Evolutionary conservation across 2,329 filamentous ascomycete genomes (phyloP).

Genomic region (Pseudogymnoascus sp.): DNA sequence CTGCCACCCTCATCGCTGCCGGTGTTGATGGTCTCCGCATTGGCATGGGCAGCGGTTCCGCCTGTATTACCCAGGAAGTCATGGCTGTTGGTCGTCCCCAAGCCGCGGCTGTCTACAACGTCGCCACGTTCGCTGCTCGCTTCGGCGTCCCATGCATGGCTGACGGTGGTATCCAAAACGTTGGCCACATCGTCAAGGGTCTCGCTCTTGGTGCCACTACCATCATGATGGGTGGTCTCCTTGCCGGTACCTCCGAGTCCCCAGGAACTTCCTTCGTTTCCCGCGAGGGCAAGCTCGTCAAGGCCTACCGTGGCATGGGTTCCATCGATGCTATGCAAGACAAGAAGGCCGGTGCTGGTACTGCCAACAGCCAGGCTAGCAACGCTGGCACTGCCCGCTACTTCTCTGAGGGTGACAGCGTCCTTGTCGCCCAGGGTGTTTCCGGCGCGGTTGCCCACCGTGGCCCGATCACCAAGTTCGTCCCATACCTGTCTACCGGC

Average conservation of each 20-base stretch:
- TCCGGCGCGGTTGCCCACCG: constrained; percentile 76
- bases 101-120: constrained; percentile 84
- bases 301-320: constrained; percentile 98
- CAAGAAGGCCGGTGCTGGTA: constrained; percentile 77
- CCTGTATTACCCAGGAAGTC: constrained; percentile 98
- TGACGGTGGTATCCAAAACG: constrained; percentile 95
- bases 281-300: constrained; percentile 93
- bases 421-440: constrained; percentile 94
- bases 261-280: constrained; percentile 95
- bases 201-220: constrained; percentile 88
- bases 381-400: constrained; percentile 97
- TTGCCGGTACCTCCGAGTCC: constrained; percentile 95
- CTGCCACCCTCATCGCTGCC: constrained; percentile 81
- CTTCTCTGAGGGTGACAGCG: constrained; percentile 92
- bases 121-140: constrained; percentile 77
- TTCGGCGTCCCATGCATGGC: constrained; percentile 98
- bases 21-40: constrained; percentile 95
- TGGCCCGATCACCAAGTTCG: constrained; percentile 82
- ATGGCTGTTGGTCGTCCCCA: constrained; percentile 98
- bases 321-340: constrained; percentile 99
- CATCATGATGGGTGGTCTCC: constrained; percentile 98
- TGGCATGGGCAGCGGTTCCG: constrained; percentile 96
- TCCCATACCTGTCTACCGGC: constrained; percentile 90
- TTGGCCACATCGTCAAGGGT: constrained; percentile 98
- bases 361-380: constrained; percentile 64